These are phyloP conservation scores for Fusarium temperatum DNA, from an alignment of 2,329 filamentous ascomycete genomes.

Conservation along the genomic window DNA sequence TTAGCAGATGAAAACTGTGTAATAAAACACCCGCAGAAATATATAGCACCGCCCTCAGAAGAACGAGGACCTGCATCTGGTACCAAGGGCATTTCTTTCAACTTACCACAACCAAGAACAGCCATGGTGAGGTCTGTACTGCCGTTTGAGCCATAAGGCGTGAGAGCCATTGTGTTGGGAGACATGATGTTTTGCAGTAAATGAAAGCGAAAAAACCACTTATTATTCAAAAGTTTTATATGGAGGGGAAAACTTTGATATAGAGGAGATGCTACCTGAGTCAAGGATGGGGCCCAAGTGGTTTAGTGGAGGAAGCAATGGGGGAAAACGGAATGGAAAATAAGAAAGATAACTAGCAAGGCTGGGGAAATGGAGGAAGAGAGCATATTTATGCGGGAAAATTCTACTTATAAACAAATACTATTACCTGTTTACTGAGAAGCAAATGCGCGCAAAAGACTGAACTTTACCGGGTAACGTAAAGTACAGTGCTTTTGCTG, in stretches of 20 bases:
- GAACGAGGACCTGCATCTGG: not conserved
- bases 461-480: slow-evolving; percentile 34
- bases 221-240: not conserved
- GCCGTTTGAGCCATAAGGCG: slow-evolving; percentile 48
- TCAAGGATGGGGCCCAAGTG: not conserved
- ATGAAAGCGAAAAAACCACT: slow-evolving; percentile 12
- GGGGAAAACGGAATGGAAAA: slow-evolving; percentile 8
- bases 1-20: slow-evolving; percentile 9
- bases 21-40: not conserved
- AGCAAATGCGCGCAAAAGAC: not conserved
- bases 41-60: not conserved
- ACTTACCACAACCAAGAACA: slow-evolving; percentile 82
- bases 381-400: slow-evolving; percentile 23
- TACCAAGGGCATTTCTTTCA: not conserved
- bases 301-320: slow-evolving; percentile 7
- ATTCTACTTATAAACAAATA: slow-evolving; percentile 15
- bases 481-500: slow-evolving; percentile 41
- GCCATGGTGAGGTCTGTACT: slow-evolving; percentile 72
- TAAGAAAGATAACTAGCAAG: slow-evolving; percentile 4
- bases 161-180: slow-evolving; percentile 42
- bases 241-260: not conserved
- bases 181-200: slow-evolving; percentile 37
- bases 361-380: slow-evolving; percentile 19
- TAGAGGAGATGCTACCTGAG: slow-evolving; percentile 6
- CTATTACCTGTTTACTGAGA: slow-evolving; percentile 29